Conservation (phyloP, 2,329 filamentous ascomycete genomes). For the Cytospora chrysosperma region DNA sequence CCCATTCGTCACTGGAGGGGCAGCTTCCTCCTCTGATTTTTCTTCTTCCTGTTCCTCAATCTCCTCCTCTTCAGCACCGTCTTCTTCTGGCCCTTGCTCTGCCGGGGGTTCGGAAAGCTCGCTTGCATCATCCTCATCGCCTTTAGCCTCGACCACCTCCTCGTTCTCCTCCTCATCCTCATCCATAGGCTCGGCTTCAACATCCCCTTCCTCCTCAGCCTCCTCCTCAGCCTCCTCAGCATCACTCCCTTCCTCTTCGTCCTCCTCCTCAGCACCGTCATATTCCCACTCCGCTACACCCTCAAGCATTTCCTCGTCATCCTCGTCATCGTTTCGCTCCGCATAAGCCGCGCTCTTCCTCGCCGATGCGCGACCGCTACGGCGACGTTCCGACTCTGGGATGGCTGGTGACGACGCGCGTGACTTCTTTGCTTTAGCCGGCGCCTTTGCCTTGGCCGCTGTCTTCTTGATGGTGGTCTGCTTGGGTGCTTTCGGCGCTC, state of each 20-base stretch:
- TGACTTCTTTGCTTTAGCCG: conserved; percentile 33
- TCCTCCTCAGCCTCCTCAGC: conserved; percentile 29
- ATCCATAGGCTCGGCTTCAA: conserved; percentile 14
- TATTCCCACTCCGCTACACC: conserved; percentile 62
- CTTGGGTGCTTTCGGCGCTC: conserved; percentile 38
- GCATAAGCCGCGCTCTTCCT: conserved; percentile 50
- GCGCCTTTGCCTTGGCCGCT: conserved; percentile 30
- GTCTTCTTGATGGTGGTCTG: conserved; percentile 30
- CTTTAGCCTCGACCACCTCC: background rate
- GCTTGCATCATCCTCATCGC: conserved; percentile 10
- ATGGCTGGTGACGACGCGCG: conserved; percentile 34
- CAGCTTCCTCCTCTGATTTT: background rate
- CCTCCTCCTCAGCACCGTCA: conserved; percentile 37
- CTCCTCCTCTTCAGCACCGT: conserved; percentile 8
- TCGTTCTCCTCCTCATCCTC: conserved; percentile 12
- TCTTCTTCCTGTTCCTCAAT: conserved; percentile 18
- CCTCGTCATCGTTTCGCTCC: conserved; percentile 57
- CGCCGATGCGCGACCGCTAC: conserved; percentile 48
- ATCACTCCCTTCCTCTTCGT: conserved; percentile 27
- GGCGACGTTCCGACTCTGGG: conserved; percentile 49
- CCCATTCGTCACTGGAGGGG: conserved; percentile 21
- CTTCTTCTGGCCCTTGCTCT: conserved; percentile 7
- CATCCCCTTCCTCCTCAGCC: conserved; percentile 27
- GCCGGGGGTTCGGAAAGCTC: conserved; percentile 23
- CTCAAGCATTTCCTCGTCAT: conserved; percentile 61